phyloP scores from a whole-genome alignment of 441 rosid species.

The Populus trichocarpa region DNA sequence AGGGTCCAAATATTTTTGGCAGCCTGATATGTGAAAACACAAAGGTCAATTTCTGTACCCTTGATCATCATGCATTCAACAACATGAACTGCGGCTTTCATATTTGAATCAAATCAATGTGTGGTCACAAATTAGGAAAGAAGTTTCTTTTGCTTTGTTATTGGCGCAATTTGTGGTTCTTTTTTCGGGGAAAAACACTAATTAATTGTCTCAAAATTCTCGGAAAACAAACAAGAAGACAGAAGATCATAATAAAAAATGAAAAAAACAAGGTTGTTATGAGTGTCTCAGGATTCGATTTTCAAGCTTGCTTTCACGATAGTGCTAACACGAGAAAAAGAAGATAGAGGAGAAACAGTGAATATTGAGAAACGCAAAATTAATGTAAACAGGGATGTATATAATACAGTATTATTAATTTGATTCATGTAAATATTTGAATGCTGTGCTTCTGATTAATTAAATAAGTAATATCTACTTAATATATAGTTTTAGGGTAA shows the following conservation, averaged over 20 bases:
- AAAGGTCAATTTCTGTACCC: not conserved
- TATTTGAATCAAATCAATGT: not conserved
- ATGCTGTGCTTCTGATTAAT: no score
- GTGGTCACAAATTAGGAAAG: not conserved
- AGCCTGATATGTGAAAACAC: not conserved
- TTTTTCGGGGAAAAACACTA: not conserved
- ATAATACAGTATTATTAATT: no score
- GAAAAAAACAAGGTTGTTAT: no score
- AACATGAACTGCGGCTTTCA: not conserved
- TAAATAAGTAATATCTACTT: no score
- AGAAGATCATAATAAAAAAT: no score
- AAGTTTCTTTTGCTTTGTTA: not conserved
- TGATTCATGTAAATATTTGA: no score
- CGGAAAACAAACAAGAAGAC: no score
- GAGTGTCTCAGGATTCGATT: not conserved
- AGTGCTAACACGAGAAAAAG: no score
- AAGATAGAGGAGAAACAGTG: no score
- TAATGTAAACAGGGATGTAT: no score
- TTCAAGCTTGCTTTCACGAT: not conserved
- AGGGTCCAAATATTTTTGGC: not conserved
- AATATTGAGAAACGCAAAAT: no score
- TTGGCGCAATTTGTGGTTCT: not conserved
- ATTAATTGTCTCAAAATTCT: not conserved
- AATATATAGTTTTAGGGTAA: not conserved
- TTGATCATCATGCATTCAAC: not conserved